These are phyloP conservation scores for Suhomyces xylopsoci DNA, from an alignment of 805 yeast species.

Conservation along the genomic window DNA sequence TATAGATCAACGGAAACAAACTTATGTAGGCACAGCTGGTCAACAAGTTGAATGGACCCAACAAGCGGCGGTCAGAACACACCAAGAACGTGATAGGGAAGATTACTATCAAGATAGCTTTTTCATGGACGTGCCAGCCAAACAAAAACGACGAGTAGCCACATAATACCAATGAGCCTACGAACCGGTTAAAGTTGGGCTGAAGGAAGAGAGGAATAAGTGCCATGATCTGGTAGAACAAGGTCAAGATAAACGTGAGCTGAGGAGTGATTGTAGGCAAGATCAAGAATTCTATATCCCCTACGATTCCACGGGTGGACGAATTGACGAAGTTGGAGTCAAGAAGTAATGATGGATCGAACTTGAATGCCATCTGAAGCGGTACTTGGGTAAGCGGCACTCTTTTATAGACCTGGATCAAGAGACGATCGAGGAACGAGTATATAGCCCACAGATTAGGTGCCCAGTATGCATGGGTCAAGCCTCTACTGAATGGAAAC, in stretches of 20 bases:
- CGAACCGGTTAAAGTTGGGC: slow-evolving; percentile 74
- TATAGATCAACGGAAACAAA: slow-evolving; percentile 80
- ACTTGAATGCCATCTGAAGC: slow-evolving; percentile 38
- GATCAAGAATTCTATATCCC: slow-evolving; percentile 79
- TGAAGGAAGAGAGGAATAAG: slow-evolving; percentile 64
- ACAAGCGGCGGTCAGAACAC: slow-evolving; percentile 63
- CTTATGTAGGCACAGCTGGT: slow-evolving; percentile 83
- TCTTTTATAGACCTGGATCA: slow-evolving; percentile 45
- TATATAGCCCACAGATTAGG: slow-evolving; percentile 97
- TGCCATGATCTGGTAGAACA: slow-evolving; percentile 81
- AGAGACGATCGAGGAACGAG: slow-evolving; percentile 72
- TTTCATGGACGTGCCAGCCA: slow-evolving; percentile 99
- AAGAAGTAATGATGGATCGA: slow-evolving; percentile 41
- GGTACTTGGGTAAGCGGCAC: slow-evolving; percentile 31
- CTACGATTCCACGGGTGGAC: slow-evolving; percentile 82
- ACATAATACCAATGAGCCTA: slow-evolving; percentile 83
- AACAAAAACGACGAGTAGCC: slow-evolving; percentile 88
- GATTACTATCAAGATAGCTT: slow-evolving; percentile 86
- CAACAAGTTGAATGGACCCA: slow-evolving; percentile 68
- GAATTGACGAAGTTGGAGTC: slow-evolving; percentile 28
- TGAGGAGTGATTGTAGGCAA: slow-evolving; percentile 79
- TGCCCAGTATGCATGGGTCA: slow-evolving; percentile 99
- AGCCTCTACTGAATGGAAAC: slow-evolving; percentile 91
- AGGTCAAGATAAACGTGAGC: slow-evolving; percentile 71
- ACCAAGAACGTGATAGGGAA: slow-evolving; percentile 83